Base-by-base conservation (phyloP, 192 early-diverging fungal genomes). In the Coemansia sp. region DNA sequence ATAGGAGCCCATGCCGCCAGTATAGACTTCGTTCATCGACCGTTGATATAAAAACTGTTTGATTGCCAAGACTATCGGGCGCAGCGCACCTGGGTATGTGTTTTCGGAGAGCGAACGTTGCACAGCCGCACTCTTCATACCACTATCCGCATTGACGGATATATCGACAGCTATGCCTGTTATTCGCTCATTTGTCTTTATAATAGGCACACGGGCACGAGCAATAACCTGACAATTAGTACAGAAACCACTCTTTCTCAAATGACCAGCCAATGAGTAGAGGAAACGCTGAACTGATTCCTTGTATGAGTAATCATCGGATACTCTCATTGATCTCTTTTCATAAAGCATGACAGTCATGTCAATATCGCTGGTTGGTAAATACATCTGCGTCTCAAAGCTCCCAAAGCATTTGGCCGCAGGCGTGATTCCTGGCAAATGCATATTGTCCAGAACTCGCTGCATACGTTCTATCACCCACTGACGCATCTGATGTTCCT, bases 1-100 rank as follows among this genome's bases (percentile, higher is more conserved):
- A 64, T 94, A 98, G 23, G 89, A 89, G 14, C 94, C 93, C 55
- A 97, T 67, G 4, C 96, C 96, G 24, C 96, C 96, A 4, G 84
- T 86, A 54, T 86, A 93, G 10, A 94, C 92, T 65, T 97, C 94
- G 69, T 95, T 93, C 69, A 93, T 71, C 6, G 79, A 72, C 23
- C 90, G 78, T 56, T 90, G 81, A 41, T 79, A 71, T 44, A 98
- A 62, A 38, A 94, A 95, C 58, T 93, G 90, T 73, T 98, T 98
- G 60, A 98, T 82, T 1, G 92, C 65, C 54, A 96, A 60, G 34
- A 91, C 81, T 16, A 98, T 62, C n/a, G 89, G 69, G 12, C 86
- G 77, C 18, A 94, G 69, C 0, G 84, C 72, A 2, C 56, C 77
- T 7, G 88, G 88, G 31, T 81, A 78, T 32, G 81, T 73, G 5